These are phyloP conservation scores for Ophiognomonia clavigignenti-juglandacearum DNA, from an alignment of 2,329 filamentous ascomycete genomes.

Conservation along the genomic window DNA sequence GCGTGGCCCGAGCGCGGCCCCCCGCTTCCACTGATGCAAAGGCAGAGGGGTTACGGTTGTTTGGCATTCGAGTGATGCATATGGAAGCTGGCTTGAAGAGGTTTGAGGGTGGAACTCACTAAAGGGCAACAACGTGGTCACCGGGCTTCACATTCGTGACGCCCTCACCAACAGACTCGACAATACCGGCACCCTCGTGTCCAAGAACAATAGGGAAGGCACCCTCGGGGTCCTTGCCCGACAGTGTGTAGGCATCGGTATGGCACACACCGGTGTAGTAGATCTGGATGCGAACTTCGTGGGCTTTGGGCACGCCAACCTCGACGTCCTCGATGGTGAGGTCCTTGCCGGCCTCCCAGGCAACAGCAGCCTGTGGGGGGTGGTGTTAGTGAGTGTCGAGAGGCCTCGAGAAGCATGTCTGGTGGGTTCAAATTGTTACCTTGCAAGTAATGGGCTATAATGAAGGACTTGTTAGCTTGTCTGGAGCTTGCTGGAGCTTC, in stretches of 20 bases:
- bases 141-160: slow-evolving; percentile 92
- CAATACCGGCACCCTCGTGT: slow-evolving; percentile 86
- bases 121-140: slow-evolving; percentile 86
- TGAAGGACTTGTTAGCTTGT: slow-evolving; percentile 1
- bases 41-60: no score
- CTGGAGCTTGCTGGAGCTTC: background rate
- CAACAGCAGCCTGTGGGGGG: slow-evolving; percentile 73
- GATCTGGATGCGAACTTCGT: slow-evolving; percentile 96
- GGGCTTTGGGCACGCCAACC: slow-evolving; percentile 79
- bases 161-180: slow-evolving; percentile 90
- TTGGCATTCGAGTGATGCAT: no score
- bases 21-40: no score
- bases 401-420: background rate
- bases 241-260: slow-evolving; percentile 91
- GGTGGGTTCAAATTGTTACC: background rate
- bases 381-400: background rate
- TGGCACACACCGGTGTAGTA: slow-evolving; percentile 99
- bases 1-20: no score
- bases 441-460: slow-evolving; percentile 15
- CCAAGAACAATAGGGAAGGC: slow-evolving; percentile 86
- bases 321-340: slow-evolving; percentile 88
- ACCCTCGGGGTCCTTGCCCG: slow-evolving; percentile 95
- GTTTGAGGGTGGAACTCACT: slow-evolving; percentile 47
- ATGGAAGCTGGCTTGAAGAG: background rate
- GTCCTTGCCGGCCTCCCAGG: slow-evolving; percentile 93